Conservation (phyloP, 1,284 basidiomycete genomes). For the Afroboletus lepidellus region DNA sequence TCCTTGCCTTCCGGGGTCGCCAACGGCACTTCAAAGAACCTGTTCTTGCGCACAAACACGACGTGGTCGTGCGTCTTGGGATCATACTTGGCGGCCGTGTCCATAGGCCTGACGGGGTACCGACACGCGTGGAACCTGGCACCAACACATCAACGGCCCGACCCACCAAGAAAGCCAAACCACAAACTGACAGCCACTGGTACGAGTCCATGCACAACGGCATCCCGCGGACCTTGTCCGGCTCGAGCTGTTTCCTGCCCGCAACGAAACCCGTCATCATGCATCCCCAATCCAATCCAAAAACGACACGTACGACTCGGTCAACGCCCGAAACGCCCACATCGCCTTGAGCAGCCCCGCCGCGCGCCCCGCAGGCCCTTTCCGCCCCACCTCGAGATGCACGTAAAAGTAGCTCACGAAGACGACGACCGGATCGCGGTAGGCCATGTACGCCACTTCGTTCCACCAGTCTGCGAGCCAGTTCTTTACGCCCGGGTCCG, state of each 20-base stretch:
- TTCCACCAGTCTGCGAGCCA: slow-evolving; percentile 99
- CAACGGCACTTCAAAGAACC: slow-evolving; percentile 82
- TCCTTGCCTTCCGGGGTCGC: slow-evolving; percentile 60
- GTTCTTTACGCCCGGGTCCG: slow-evolving; percentile 58
- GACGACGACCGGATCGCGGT: slow-evolving; percentile 88
- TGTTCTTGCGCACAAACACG: slow-evolving; percentile 89
- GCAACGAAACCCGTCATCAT: background rate
- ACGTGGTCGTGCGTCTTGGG: slow-evolving; percentile 80
- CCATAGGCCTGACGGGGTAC: slow-evolving; percentile 81
- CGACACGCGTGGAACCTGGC: slow-evolving; percentile 85
- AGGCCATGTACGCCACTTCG: slow-evolving; percentile 84
- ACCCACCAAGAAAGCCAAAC: background rate
- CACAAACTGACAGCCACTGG: slow-evolving; percentile 81
- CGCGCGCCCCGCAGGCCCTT: slow-evolving; percentile 63
- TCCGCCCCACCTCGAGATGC: slow-evolving; percentile 68
- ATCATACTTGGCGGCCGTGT: slow-evolving; percentile 85
- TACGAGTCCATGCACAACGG: slow-evolving; percentile 96
- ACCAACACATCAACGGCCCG: slow-evolving; percentile 5
- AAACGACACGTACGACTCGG: slow-evolving; percentile 61
- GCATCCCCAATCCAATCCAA: background rate
- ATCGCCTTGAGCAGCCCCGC: slow-evolving; percentile 82
- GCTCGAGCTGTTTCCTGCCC: slow-evolving; percentile 75
- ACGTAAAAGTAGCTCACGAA: slow-evolving; percentile 96
- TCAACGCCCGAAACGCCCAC: slow-evolving; percentile 78
- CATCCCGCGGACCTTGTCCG: slow-evolving; percentile 80